These are phyloP conservation scores for Talaromyces rugulosus DNA, from an alignment of 2,329 filamentous ascomycete species.

Conservation along the genomic window DNA sequence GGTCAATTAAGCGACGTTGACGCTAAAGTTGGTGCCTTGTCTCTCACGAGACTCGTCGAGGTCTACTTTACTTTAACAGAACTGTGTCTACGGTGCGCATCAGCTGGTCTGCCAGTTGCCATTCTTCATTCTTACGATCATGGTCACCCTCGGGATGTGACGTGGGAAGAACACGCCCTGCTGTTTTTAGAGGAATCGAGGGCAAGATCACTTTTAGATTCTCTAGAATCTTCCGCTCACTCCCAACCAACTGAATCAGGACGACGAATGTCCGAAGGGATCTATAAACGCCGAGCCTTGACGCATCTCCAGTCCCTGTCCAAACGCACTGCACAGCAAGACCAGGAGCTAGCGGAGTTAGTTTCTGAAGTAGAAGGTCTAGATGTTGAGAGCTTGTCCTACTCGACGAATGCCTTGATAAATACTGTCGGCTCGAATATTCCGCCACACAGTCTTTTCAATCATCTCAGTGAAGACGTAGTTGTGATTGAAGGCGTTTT, in stretches of 20 bases:
- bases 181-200: constrained; percentile 21
- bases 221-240: constrained; percentile 12
- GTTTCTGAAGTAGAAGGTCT: constrained; percentile 3
- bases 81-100: constrained; percentile 12
- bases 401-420: constrained; percentile 17
- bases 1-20: constrained; percentile 18
- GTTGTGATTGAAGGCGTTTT: constrained; percentile 21
- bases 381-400: constrained; percentile 11
- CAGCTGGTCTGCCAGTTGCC: constrained; percentile 9
- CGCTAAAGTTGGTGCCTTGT: constrained; percentile 16
- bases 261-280: constrained; percentile 5
- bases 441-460: constrained; percentile 15
- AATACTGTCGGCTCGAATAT: constrained; percentile 16
- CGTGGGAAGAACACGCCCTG: constrained; percentile 21
- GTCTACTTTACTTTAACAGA: constrained; percentile 18
- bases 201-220: constrained; percentile 20
- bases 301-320: constrained; percentile 7
- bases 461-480: constrained; percentile 16
- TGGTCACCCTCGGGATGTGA: constrained; percentile 14
- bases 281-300: constrained; percentile 9
- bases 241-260: background rate
- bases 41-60: constrained; percentile 11
- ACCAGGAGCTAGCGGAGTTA: constrained; percentile 5
- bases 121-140: constrained; percentile 14
- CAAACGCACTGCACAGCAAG: constrained; percentile 4